phyloP scores from a whole-genome alignment of 768 basidiomycete genomes.

The Coprinopsis cinerea region DNA sequence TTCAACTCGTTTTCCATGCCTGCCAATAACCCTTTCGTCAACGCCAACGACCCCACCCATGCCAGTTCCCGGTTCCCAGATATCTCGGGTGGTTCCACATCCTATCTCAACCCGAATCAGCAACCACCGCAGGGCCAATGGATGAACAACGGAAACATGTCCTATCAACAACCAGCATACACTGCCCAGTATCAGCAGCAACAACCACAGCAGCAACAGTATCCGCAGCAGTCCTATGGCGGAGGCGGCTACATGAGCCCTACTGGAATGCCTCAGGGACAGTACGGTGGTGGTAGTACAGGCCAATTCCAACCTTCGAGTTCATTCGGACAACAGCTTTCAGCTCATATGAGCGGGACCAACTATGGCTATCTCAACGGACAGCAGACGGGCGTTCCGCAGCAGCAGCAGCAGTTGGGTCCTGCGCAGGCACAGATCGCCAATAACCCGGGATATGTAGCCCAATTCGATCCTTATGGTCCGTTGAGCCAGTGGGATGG shows the following conservation, averaged over 20 bases:
- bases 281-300: background rate
- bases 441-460: conserved; percentile 39
- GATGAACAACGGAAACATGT: conserved; percentile 32
- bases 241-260: conserved; percentile 1
- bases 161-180: conserved; percentile 29
- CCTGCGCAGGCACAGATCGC: conserved; percentile 45
- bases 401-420: conserved; percentile 28
- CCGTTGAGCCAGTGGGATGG: conserved; percentile 38
- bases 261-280: background rate
- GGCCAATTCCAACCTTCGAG: conserved; percentile 42
- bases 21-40: conserved; percentile 70
- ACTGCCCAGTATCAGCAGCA: conserved; percentile 24
- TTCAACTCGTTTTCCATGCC: conserved; percentile 25
- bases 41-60: conserved; percentile 34
- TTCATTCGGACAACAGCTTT: conserved; percentile 52
- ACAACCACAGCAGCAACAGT: conserved; percentile 13
- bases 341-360: conserved; percentile 30
- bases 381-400: conserved; percentile 22
- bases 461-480: conserved; percentile 50
- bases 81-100: conserved; percentile 28
- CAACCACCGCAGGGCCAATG: conserved; percentile 33
- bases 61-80: conserved; percentile 60
- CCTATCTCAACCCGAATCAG: conserved; percentile 15
- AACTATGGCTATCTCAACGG: conserved; percentile 34
- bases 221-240: conserved; percentile 4